Evolutionary conservation across 495 filamentous ascomycete genomes (phyloP), one percentile per base, ranked within the genome.

Genomic region (Xylona heveae): DNA sequence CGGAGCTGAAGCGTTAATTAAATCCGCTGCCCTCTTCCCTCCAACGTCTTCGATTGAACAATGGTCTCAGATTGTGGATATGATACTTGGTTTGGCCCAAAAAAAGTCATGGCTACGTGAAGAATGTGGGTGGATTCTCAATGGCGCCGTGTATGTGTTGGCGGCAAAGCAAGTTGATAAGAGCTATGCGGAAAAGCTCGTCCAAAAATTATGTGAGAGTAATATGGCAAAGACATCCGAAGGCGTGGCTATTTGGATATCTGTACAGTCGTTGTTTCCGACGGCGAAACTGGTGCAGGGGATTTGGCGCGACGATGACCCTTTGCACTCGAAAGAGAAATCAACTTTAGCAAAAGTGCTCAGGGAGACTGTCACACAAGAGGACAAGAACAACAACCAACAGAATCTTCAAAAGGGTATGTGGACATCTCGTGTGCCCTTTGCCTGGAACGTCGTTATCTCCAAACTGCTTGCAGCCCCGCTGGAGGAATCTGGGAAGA

Each of bases 171-270:
- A 55, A n/a, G 41, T 51, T 12, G 49, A 54, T 15, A 30, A 31
- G 19, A 51, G 57, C 25, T 65, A 62, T 20, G 64, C 68, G 10
- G 62, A 74, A 37, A 50, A 53, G 15, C 66, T 77, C 0, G 54
- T 93, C 35, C 54, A 71, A 31, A 61, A 54, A 9, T 40, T 92
- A 6, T 53, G 56, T 15, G 60, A 70, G 22, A 58, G 64, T 26
- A 72, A 76, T 0, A 49, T 88, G 25, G 66, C 64, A 13, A 68
- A 73, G 42, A 82, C 78, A 3, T 72, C 79, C 0, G 85, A 95
- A 45, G 85, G 85, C 12, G 64, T 93, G 26, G 79, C 79, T 3
- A 66, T 93, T 34, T 97, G 85, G 85, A 56, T 94, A 31, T 61
- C 59, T 6, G 62, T 74, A 7, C 54, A 61, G 37, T 62, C 68